A percentile compares a stretch with the other conserved stretches of the same genome.
Evolutionary conservation across 805 yeast species (phyloP).

Genomic region (Candida germanica): DNA sequence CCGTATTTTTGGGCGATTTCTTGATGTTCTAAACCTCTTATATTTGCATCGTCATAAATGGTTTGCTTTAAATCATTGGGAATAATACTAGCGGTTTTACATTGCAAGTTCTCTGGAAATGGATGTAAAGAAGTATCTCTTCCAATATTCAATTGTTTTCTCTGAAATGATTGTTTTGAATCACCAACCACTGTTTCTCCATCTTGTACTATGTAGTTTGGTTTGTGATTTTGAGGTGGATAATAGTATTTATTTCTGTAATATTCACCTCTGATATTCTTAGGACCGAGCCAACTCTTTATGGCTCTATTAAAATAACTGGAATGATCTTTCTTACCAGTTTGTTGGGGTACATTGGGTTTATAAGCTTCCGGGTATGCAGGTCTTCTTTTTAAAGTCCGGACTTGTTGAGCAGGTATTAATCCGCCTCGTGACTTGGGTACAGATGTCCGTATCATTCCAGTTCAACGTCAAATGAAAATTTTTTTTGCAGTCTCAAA

Average conservation of each 20-base stretch:
- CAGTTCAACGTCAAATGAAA: constrained; percentile 1
- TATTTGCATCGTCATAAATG: constrained; percentile 55
- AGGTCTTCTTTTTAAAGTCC: constrained; percentile 19
- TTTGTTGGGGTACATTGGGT: constrained; percentile 28
- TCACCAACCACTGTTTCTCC: constrained; percentile 32
- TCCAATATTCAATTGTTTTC: constrained; percentile 12
- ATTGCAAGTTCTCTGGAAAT: constrained; percentile 71
- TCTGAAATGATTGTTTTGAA: constrained; percentile 3
- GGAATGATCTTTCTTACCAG: constrained; percentile 38
- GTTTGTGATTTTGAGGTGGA: constrained; percentile 64
- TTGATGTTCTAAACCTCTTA: constrained; percentile 57
- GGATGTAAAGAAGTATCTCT: constrained; percentile 56
- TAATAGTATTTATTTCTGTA: constrained; percentile 68
- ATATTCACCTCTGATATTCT: constrained; percentile 80
- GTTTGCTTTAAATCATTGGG: constrained; percentile 55
- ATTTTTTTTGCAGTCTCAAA: neutral
- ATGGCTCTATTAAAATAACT: constrained; percentile 61
- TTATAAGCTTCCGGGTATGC: constrained; percentile 34
- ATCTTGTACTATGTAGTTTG: constrained; percentile 68
- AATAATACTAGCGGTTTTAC: constrained; percentile 63
- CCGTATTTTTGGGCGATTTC: constrained; percentile 77
- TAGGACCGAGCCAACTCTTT: constrained; percentile 78
- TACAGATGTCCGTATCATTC: neutral
- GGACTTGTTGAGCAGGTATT: constrained; percentile 8
- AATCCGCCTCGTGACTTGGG: neutral